Conservation (phyloP, 2,329 filamentous ascomycete genomes). For the Penicillium polonicum region DNA sequence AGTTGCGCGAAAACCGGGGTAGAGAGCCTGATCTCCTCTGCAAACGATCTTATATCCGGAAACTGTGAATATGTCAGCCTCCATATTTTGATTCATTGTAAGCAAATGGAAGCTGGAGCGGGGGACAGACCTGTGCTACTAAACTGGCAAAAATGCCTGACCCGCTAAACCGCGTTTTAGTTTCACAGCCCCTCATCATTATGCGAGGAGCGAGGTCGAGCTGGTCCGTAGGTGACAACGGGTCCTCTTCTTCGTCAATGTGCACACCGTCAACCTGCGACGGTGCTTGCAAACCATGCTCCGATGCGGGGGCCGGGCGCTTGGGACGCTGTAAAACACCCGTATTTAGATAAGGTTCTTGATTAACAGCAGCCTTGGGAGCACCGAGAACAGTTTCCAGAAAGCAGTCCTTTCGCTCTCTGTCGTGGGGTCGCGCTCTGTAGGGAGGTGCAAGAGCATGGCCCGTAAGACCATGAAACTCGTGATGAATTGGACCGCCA, state of each 20-base stretch:
- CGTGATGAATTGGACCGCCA: constrained; percentile 6
- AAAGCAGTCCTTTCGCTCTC: constrained; percentile 33
- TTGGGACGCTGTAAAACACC: constrained; percentile 31
- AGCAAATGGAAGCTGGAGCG: neutral
- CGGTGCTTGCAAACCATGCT: neutral
- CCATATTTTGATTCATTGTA: neutral
- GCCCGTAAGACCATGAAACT: constrained; percentile 2
- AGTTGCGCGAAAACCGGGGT: constrained; percentile 37
- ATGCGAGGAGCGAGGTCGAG: constrained; percentile 36
- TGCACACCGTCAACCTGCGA: constrained; percentile 14
- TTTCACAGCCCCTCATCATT: constrained; percentile 41
- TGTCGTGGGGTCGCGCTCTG: constrained; percentile 12
- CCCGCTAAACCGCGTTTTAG: constrained; percentile 43
- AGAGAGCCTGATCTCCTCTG: constrained; percentile 38
- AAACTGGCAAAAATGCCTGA: constrained; percentile 42
- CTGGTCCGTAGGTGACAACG: constrained; percentile 32
- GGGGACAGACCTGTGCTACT: constrained; percentile 37
- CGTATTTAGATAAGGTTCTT: constrained; percentile 31
- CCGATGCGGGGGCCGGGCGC: constrained; percentile 11
- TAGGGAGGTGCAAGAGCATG: constrained; percentile 9
- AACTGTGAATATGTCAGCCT: constrained; percentile 34
- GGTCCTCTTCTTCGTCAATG: constrained; percentile 21
- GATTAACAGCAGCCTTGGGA: constrained; percentile 34
- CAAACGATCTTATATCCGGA: constrained; percentile 38
- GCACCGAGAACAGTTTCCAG: constrained; percentile 38